Conservation (phyloP, 768 basidiomycete genomes). For the Tephrocybe sp. region DNA sequence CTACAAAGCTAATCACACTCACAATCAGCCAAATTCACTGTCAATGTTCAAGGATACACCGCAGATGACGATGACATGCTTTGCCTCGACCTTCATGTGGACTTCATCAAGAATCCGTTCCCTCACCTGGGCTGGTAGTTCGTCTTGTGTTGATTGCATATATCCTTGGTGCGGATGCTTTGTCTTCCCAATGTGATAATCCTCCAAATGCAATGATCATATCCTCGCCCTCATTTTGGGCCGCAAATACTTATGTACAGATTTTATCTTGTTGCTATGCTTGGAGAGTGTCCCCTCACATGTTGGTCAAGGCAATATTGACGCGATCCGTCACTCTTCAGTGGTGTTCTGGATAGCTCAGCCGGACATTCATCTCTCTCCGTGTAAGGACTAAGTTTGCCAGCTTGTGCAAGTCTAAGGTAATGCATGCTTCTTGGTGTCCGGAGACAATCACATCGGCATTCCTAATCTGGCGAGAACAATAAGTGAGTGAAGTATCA, state of each 20-base stretch:
- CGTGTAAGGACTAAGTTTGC: too few species aligned
- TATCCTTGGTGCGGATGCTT: neutral
- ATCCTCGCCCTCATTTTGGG: too few species aligned
- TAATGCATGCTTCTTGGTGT: constrained; percentile 5
- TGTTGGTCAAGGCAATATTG: too few species aligned
- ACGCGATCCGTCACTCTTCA: too few species aligned
- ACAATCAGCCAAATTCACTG: constrained; percentile 75
- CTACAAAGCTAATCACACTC: constrained; percentile 7
- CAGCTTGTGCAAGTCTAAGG: neutral
- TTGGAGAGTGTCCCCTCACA: too few species aligned
- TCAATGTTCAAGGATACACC: constrained; percentile 71
- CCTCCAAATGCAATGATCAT: too few species aligned
- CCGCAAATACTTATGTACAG: too few species aligned
- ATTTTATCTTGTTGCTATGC: too few species aligned
- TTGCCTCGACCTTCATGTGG: constrained; percentile 77
- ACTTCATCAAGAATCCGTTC: constrained; percentile 61
- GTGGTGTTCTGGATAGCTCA: too few species aligned
- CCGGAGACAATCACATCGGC: constrained; percentile 13
- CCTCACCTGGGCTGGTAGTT: constrained; percentile 31
- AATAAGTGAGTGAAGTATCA: constrained; percentile 26
- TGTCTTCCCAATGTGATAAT: too few species aligned
- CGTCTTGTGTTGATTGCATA: neutral
- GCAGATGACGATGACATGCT: constrained; percentile 71
- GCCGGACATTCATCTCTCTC: too few species aligned
- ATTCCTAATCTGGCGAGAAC: constrained; percentile 28